Base-by-base conservation (phyloP, 176 grass and related monocot species). In the Olyra latifolia region DNA sequence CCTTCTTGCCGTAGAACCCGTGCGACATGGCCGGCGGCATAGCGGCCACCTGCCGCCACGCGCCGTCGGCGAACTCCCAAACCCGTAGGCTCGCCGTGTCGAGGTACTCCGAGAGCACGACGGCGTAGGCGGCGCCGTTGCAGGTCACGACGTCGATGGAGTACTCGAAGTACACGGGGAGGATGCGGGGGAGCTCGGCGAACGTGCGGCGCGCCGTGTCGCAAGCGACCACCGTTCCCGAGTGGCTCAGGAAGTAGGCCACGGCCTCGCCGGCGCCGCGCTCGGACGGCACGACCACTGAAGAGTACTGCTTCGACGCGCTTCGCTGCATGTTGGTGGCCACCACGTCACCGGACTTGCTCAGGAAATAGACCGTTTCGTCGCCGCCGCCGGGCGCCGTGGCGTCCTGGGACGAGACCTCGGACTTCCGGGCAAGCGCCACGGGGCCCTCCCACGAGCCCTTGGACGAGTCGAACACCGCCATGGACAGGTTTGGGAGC, bases 11-110 rank as follows among this genome's bases (percentile, higher is more conserved):
- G 23, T 80, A 69, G 80, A 93, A 93, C 0, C 57, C 90, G 49
- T 97, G 94, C n/a, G 91, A 97, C 83, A 97, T 87, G 40, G 88
- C 85, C 13, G 94, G 88, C 25, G 94, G 94, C 91, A 97, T 97
- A 6, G 83, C 83, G 0, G 88, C 90, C 15, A 87, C 91, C 72
- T 97, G 91, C 12, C 72, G 69, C 94, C 94, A 97, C 48, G 54
- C 56, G 35, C 62, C 69, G 6, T 11, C 53, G 68, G 72, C 82
- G 78, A 87, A 93, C 77, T 67, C 85, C 94, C 94, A 97, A 7
- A 97, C 86, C 61, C 91, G 75, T 7, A 93, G 56, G 87, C 88
- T 93, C 2, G 94, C 83, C 8, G 94, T 89, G 28, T 91, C 94
- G 2, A 97, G 86, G 71, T 89, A 85, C 48, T 93, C 91, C 5